Percentiles rank a stretch among this genome's conserved stretches.
These are phyloP conservation scores for Drechslerella stenobrocha DNA, from an alignment of 2,329 filamentous ascomycete genomes.

Conservation along the genomic window DNA sequence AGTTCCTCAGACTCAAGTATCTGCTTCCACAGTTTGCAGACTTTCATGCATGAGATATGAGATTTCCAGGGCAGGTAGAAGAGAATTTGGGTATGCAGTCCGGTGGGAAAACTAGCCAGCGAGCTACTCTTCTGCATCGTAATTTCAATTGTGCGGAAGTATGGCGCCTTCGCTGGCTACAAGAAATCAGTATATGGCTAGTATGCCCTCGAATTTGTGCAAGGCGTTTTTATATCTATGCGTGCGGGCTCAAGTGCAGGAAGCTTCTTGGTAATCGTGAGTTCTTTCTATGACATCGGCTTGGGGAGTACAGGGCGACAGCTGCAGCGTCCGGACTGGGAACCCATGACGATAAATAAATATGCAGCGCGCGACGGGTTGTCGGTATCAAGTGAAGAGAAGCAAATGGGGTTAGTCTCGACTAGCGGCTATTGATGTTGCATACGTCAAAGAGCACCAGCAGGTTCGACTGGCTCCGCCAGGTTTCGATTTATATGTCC, in stretches of 20 bases:
- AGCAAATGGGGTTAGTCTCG: not conserved
- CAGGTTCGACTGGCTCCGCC: too few relatives aligned
- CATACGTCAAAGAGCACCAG: too few relatives aligned
- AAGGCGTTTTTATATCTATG: too few relatives aligned
- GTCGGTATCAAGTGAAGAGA: not conserved
- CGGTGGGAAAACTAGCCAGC: conserved; percentile 3
- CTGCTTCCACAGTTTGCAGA: conserved; percentile 12
- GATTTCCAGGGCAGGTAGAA: conserved; percentile 13
- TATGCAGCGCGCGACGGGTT: too few relatives aligned
- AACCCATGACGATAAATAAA: too few relatives aligned
- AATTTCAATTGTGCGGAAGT: not conserved
- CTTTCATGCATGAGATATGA: conserved; percentile 29
- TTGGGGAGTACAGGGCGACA: too few relatives aligned
- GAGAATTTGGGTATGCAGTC: conserved; percentile 15
- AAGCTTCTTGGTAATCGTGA: too few relatives aligned
- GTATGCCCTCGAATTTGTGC: too few relatives aligned
- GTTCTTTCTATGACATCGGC: too few relatives aligned
- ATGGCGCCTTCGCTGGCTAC: not conserved
- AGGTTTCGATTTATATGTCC: too few relatives aligned
- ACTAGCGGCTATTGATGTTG: not conserved
- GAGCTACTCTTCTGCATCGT: not conserved
- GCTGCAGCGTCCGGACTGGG: too few relatives aligned
- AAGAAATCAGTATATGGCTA: not conserved
- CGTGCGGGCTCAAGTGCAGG: too few relatives aligned
- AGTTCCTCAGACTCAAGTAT: conserved; percentile 1